A percentile compares a stretch with the other conserved stretches of the same genome.
Conservation (phyloP, 1,284 basidiomycete species). For the Salmacisia buchloeana region DNA sequence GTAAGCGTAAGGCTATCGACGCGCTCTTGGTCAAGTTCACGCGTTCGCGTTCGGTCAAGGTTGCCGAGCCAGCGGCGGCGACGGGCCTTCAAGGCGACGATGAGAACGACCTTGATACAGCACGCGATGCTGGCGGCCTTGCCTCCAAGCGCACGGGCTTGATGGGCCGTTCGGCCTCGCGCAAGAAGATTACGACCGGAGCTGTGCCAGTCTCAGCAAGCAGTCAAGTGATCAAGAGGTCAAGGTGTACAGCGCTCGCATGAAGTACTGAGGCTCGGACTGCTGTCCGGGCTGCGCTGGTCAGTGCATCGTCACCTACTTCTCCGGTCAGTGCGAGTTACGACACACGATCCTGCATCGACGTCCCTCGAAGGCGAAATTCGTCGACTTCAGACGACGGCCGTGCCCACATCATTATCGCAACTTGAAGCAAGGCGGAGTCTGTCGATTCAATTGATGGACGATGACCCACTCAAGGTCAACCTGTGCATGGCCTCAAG, state of each 20-base stretch:
- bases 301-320: too few relatives aligned
- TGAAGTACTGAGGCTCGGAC: slow-evolving; percentile 8
- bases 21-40: neutral
- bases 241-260: slow-evolving; percentile 6
- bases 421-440: too few relatives aligned
- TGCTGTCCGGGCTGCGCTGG: too few relatives aligned
- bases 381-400: too few relatives aligned
- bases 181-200: neutral
- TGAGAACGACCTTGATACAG: neutral
- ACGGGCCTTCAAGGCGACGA: neutral
- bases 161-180: neutral
- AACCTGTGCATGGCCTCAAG: too few relatives aligned
- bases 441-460: too few relatives aligned
- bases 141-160: neutral
- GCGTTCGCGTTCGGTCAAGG: neutral
- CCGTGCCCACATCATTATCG: too few relatives aligned
- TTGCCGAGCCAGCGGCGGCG: neutral
- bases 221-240: neutral
- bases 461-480: too few relatives aligned
- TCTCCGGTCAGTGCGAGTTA: too few relatives aligned
- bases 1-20: neutral
- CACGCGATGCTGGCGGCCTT: neutral
- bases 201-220: neutral
- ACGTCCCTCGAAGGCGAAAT: too few relatives aligned
- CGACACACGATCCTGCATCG: too few relatives aligned